A percentile compares a stretch with the other conserved stretches of the same genome.
Evolutionary conservation across 1,139 yeast genomes (phyloP).

Genomic region (Blastobotrys capitulatus): DNA sequence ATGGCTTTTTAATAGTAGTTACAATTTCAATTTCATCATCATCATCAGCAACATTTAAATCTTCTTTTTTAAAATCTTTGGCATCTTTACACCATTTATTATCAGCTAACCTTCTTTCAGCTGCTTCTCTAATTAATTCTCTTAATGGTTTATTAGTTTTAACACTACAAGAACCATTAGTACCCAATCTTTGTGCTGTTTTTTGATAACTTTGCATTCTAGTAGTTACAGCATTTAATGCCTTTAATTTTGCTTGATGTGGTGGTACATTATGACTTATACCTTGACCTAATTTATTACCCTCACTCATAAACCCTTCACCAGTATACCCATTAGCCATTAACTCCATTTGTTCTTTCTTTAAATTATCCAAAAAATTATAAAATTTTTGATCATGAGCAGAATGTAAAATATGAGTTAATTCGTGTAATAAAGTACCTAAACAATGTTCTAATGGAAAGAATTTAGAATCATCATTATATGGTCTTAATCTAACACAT

Average conservation of each 20-base stretch:
- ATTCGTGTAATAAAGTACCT: conserved; percentile 85
- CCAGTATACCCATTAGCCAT: conserved; percentile 42
- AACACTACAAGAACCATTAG: conserved; percentile 8
- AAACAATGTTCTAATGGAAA: conserved; percentile 61
- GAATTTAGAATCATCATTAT: conserved; percentile 51
- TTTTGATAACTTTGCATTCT: conserved; percentile 13
- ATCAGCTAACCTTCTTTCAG: conserved; percentile 57
- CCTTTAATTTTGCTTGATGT: conserved; percentile 18
- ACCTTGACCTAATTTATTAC: conserved; percentile 46
- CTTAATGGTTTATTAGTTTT: conserved; percentile 32
- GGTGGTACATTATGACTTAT: neutral
- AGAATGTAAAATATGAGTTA: conserved; percentile 74
- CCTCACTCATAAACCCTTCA: conserved; percentile 46
- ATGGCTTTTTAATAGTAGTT: neutral
- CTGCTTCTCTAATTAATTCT: conserved; percentile 58
- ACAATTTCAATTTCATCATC: conserved; percentile 9
- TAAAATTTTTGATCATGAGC: conserved; percentile 78
- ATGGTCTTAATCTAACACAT: conserved; percentile 61
- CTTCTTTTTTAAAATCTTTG: neutral
- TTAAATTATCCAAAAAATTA: conserved; percentile 54
- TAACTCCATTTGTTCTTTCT: conserved; percentile 51
- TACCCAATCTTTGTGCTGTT: conserved; percentile 25
- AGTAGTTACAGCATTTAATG: conserved; percentile 17
- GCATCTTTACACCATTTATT: conserved; percentile 46
- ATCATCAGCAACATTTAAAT: conserved; percentile 11